Base-by-base conservation (phyloP, 2,329 filamentous ascomycete genomes). In the Thyridium curvatum region DNA sequence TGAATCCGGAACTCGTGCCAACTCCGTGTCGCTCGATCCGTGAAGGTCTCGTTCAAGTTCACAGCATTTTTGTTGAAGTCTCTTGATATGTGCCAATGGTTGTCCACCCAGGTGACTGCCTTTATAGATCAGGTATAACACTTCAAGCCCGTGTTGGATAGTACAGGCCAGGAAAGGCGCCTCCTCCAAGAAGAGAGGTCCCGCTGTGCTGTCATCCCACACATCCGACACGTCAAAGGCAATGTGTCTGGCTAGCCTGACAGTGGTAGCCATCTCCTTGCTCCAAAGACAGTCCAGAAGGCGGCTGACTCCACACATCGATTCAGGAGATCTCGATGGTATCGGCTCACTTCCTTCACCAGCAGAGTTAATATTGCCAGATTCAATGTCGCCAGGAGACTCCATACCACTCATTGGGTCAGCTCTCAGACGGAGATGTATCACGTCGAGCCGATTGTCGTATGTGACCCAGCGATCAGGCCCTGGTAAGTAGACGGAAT, bases 121-220 rank as follows among this genome's bases (percentile, higher is more conserved):
- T n/a, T n/a, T n/a, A n/a, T n/a, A n/a, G 21, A 60, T 54, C 7
- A 60, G 41, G 21, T 59, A 60, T 34, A 60, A 32, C 41, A 58
- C 52, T 30, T 56, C 52, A 12, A 59, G 39, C 1, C 42, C 46
- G 14, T 47, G 46, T 14, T 59, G 52, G 15, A 60, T 38, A 34
- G 50, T 55, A 10, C 48, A 57, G 4, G 53, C 53, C 14, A 60
- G 40, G 31, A 51, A 56, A 2, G 50, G 45, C 16, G 50, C 45
- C 41, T 60, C 57, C 10, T 59, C 54, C 8, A 46, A 41, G 9
- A 46, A 17, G 32, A 49, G 28, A 38, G 46, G 30, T 13, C 46
- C 43, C 14, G 30, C 35, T 28, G 48, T 51, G 6, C 6, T 10
- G 21, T 26, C 21, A 10, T 26, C 10, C 21, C 21, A 26, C 10